Conservation (phyloP, 768 basidiomycete genomes). For the Boletus pseudopeckii region DNA sequence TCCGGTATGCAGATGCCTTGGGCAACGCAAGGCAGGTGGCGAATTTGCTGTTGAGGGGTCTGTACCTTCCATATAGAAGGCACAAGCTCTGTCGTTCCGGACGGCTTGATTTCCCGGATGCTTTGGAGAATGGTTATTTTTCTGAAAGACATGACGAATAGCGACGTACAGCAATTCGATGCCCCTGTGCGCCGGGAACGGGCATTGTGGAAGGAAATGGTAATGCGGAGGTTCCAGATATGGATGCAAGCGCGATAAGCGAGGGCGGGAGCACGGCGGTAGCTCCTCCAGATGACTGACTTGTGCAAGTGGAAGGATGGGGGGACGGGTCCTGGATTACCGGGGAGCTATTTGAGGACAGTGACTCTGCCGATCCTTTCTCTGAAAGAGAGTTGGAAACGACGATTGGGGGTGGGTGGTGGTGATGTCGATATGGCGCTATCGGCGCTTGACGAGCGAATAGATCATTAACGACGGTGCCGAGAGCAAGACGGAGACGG, state of each 20-base stretch:
- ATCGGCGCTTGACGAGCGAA: conserved; percentile 67
- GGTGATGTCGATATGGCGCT: conserved; percentile 33
- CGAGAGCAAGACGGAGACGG: conserved; percentile 68
- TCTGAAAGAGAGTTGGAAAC: conserved; percentile 27
- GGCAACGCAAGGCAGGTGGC: conserved; percentile 62
- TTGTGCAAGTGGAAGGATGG: conserved; percentile 22
- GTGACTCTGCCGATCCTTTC: conserved; percentile 21
- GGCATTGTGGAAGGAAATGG: conserved; percentile 5
- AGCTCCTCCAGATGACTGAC: conserved; percentile 14
- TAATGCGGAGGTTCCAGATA: conserved; percentile 21
- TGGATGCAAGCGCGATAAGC: conserved; percentile 27
- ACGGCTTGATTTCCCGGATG: conserved; percentile 19
- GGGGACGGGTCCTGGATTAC: conserved; percentile 20
- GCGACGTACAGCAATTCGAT: conserved; percentile 13
- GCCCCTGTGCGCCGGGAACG: conserved; percentile 4
- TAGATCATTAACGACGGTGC: conserved; percentile 76
- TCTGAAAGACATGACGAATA: neutral
- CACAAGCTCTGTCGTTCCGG: conserved; percentile 41
- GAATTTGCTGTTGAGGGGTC: conserved; percentile 61
- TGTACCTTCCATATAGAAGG: conserved; percentile 58
- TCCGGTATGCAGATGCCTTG: conserved; percentile 67
- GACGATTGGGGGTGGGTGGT: conserved; percentile 35
- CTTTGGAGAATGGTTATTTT: neutral
- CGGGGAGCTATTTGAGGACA: conserved; percentile 23
- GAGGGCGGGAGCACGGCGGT: conserved; percentile 29